Evolutionary conservation across 2,329 filamentous ascomycete genomes (phyloP).

Genomic region (Calonectria leucothoes): DNA sequence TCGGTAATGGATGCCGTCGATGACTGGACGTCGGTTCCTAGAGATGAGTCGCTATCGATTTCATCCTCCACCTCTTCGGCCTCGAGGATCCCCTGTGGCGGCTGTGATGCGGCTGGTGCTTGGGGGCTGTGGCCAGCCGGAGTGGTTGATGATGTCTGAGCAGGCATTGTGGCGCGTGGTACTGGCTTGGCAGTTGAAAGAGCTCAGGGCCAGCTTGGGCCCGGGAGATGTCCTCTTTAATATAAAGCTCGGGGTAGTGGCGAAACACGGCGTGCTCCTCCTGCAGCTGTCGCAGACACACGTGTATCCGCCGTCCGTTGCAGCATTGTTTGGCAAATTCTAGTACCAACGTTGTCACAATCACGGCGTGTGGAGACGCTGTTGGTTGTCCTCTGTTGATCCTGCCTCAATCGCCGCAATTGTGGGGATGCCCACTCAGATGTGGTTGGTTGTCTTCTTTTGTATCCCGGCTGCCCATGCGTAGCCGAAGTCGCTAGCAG

Average conservation of each 20-base stretch:
- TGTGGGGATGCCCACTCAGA: background rate
- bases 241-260: background rate
- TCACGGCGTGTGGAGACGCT: background rate
- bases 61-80: background rate
- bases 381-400: background rate
- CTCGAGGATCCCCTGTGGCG: background rate
- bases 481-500: background rate
- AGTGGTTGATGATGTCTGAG: background rate
- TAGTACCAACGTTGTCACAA: background rate
- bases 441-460: background rate
- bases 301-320: background rate
- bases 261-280: background rate
- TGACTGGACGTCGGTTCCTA: slow-evolving; percentile 6
- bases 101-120: background rate
- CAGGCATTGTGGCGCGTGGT: background rate
- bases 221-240: background rate
- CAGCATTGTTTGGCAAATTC: background rate
- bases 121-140: too few relatives aligned
- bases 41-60: slow-evolving; percentile 4
- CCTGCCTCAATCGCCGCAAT: background rate
- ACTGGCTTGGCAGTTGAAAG: too few relatives aligned
- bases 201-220: background rate
- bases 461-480: background rate
- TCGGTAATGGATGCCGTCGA: slow-evolving; percentile 46
- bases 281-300: background rate